Evolutionary conservation across 139 green algal genomes (phyloP), one percentile per base, ranked within the genome.

Genomic region (Ettlia oleoabundans): DNA sequence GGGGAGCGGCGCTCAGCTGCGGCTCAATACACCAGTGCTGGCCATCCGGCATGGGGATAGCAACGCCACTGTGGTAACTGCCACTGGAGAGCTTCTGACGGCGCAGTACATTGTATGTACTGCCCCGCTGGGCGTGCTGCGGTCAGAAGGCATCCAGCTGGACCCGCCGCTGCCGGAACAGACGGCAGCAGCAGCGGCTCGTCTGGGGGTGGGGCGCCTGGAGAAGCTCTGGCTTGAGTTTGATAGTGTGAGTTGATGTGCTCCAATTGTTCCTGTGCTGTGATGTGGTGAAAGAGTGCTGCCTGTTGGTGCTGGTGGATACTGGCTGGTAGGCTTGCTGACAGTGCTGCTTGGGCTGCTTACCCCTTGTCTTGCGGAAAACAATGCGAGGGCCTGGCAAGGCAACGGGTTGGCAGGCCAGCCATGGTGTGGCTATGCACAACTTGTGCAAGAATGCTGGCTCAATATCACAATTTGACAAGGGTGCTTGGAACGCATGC

Each of bases 91-190:
- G 37, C 5, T 35, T 30, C 75, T 81, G 75, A n/a, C 58, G n/a
- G 76, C 84, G 42, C 83, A 87, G 40, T 88, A 76, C 30, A 67
- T 88, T 37, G 18, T 88, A 10, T 87, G 63, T 28, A 84, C 81
- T 10, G 32, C 78, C 30, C 84, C 81, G 63, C 42, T 88, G 63
- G 84, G 84, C 21, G 84, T 88, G 41, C 40, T 88, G 22, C 55
- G 75, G 6, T 32, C 26, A 24, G 66, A 40, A 8, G 40, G 18
- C 26, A 21, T 88, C 19, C 10, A 4, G 24, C 67, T 88, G 42
- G 35, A 83, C 0, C 84, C 84, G 47, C 38, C 82, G n/a, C 69
- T 88, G 58, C 84, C 84, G 5, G 51, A 81, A 33, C 19, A 67
- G 35, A 76, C 58, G 4, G 24, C 47, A 52, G 64, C 53, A 21